Base-by-base conservation (phyloP, 2,329 filamentous ascomycete genomes). In the Alternaria gansuensis region DNA sequence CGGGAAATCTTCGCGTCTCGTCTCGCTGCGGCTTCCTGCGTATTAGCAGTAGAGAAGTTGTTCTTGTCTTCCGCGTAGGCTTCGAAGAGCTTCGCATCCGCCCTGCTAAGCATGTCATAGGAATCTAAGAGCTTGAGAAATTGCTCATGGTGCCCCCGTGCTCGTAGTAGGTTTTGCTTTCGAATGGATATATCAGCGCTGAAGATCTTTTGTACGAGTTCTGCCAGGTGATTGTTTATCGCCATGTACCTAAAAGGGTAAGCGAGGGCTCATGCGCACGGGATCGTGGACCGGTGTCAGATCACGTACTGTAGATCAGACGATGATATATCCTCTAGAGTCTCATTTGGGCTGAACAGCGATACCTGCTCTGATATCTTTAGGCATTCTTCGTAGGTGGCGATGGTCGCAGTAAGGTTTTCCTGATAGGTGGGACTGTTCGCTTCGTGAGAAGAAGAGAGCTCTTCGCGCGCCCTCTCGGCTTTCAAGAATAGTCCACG, bases 291-390 rank as follows among this genome's bases (percentile, higher is more conserved):
- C 13, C n/a, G 13, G 44, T 44, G 31, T 3, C 44, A 33, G 21
- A 34, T 24, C 13, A 67, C 78, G 59, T 81, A 96, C 79, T 92
- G 92, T 31, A 99, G 80, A 71, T 96, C 89, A n/a, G 85, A 84
- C 1, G 94, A 96, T 13, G 91, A 83, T 31, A 97, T 81, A 79
- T 99, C 95, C 62, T 99, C 95, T 37, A 94, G 79, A 0, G 86
- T 85, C 78, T 99, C 95, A 78, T 99, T 99, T 34, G 88, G 84
- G 67, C 92, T 97, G 84, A 98, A 98, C 52, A 99, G 82, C 0
- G 91, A 89, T 26, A 95, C 82, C 59, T 87, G 84, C 65, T 87
- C 82, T 64, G 91, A 87, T 55, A 91, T 85, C 59, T 86, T 82
- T 58, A 90, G 82, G 76, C 91, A 93, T 75, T 90, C 83, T 70